Base-by-base conservation (phyloP, 2,329 filamentous ascomycete genomes). In the Orbilia blumenaviensis region DNA sequence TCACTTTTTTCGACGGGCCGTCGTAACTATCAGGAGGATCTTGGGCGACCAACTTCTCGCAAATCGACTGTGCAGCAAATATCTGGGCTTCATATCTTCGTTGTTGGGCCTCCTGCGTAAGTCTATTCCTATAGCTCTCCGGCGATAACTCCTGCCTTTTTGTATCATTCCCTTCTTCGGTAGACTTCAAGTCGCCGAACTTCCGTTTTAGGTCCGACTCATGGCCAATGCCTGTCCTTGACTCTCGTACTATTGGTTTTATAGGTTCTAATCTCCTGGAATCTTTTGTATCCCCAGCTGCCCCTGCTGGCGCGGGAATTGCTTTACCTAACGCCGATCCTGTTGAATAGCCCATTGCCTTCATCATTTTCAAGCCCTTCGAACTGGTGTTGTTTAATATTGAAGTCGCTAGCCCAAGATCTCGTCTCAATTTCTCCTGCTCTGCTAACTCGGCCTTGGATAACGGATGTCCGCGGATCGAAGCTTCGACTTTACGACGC, bases 331-430 rank as follows among this genome's bases (percentile, higher is more conserved):
- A 85, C 0, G 89, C 87, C 36, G 88, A 89, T 23, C 94, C 93
- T 18, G 88, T 85, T 71, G 89, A 90, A 84, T 96, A 99, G 0
- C 95, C 95, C 86, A 99, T 92, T 83, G 92, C 94, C 21, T 92
- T 91, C 94, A 99, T 97, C 93, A 99, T 97, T 78, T 92, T 89
- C 77, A 96, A 89, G 0, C 94, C 95, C 82, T 97, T 98, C 14
- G 87, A 69, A 12, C 48, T 84, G 14, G 83, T 82, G 4, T 85
- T 83, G 18, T 89, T 87, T 5, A 97, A 85, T 56, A 95, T 85
- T 3, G 91, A 92, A n/a, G 85, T 91, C 3, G 89, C 87, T 25
- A 97, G 87, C 0, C 92, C 92, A 38, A 87, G 88, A 82, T 97
- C 92, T 62, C 93, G 90, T 14, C 88, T 88, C 44, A 86, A 87